Evolutionary conservation across 345 rosid species (phyloP), one percentile per base, ranked within the genome.

Genomic region (Anastatica hierochuntica): DNA sequence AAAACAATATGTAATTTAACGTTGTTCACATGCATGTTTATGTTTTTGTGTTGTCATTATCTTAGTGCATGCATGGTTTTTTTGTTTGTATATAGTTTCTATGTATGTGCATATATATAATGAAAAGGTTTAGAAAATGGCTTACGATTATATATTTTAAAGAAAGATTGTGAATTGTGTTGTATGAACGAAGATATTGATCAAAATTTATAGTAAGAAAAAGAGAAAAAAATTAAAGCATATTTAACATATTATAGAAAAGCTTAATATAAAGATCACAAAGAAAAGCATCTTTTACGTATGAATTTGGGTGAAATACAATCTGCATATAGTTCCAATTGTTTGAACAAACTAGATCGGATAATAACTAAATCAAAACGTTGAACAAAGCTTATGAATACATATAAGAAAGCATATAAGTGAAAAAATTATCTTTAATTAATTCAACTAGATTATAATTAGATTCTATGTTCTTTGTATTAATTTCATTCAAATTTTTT

Each of bases 81-180:
- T 30, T 10, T 37, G 60, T 20, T 34, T 43, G 20, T 42, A 16
- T 15, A 16, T 17, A 14, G 13, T 6, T 30, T 42, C 0, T 61
- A 30, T 45, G 21, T 30, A 12, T 29, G 38, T 18, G 29, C 5
- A 4, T 31, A 11, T 10, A 31, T 4, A 46, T 9, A 20, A 41
- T n/a, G 8, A 13, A 10, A 43, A 29, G 8, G 13, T 39, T n/a
- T 55, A 29, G 60, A 45, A 23, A 24, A 19, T 26, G 50, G 47
- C 58, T 50, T 27, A 65, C 58, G 26, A 19, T 65, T 56, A 26
- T 57, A 30, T 39, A 49, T 57, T 65, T 40, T 49, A 14, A 24
- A 42, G 47, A 56, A 24, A 27, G 5, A 43, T 19, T 50, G 53
- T 50, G 64, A 49, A 49, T 26, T 57, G 53, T 50, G 64, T 35